phyloP scores from a whole-genome alignment of 352 stramenopile species.

The Thalassiosira exigua region DNA sequence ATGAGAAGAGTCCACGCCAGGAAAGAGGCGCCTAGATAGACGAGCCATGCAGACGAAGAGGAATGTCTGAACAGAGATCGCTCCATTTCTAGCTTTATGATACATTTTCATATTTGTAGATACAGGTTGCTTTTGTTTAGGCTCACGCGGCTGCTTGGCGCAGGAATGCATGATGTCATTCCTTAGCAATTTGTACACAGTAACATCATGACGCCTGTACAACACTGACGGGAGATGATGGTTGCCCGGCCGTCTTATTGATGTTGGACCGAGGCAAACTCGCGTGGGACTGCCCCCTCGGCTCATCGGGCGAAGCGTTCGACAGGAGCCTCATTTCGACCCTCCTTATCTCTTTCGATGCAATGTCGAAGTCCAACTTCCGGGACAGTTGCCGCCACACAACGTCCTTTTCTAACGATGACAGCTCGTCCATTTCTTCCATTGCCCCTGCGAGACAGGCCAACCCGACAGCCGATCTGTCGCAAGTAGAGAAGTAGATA shows the following conservation, averaged over 20 bases:
- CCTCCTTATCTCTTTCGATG: conserved; percentile 32
- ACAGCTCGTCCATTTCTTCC: conserved; percentile 19
- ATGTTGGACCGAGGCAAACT: conserved; percentile 19
- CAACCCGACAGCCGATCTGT: conserved; percentile 31
- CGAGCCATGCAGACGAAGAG: no score
- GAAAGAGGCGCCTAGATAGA: no score
- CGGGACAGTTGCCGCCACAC: conserved; percentile 26
- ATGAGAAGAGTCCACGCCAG: no score
- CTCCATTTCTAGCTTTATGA: no score
- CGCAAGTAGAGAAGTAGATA: conserved; percentile 34
- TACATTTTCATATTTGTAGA: no score
- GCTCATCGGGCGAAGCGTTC: not conserved
- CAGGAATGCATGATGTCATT: no score
- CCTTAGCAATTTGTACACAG: no score
- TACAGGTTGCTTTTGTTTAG: no score
- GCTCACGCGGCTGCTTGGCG: no score
- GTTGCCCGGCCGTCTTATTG: not conserved
- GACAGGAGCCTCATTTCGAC: conserved; percentile 27
- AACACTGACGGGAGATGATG: conserved; percentile 31
- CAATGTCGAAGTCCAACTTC: conserved; percentile 23
- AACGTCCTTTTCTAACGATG: conserved; percentile 8
- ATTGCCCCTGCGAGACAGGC: conserved; percentile 40
- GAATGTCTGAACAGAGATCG: no score
- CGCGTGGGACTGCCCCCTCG: not conserved
- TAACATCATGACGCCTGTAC: no score